These are phyloP conservation scores for Telfairia occidentalis DNA, from an alignment of 331 rosid species.

Conservation along the genomic window DNA sequence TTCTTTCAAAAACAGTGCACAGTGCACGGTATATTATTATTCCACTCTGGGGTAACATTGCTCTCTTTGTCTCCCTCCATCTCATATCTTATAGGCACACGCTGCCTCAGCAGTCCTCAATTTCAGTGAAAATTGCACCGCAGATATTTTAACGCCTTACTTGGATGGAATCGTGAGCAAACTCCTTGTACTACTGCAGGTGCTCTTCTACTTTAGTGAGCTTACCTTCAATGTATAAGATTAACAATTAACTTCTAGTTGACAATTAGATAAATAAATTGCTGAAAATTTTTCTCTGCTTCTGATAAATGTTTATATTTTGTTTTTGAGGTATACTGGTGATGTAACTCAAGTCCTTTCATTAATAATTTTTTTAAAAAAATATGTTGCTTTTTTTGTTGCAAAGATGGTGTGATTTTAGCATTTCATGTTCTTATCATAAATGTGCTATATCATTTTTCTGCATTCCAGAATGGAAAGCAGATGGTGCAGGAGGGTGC, in stretches of 20 bases:
- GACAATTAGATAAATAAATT: not conserved
- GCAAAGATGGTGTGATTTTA: not conserved
- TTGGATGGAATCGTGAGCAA: constrained; percentile 87
- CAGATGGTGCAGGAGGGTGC: constrained; percentile 99
- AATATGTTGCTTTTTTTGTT: not conserved
- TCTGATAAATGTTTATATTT: not conserved
- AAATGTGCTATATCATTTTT: not conserved
- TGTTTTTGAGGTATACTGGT: not conserved
- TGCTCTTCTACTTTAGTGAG: constrained; percentile 4
- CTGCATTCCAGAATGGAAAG: constrained; percentile 60
- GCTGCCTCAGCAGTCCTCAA: constrained; percentile 98
- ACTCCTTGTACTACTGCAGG: constrained; percentile 92
- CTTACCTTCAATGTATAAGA: not conserved
- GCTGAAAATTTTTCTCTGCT: not conserved
- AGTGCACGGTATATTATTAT: not conserved
- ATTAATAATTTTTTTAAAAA: not conserved
- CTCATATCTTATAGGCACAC: constrained; percentile 52
- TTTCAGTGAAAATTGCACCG: constrained; percentile 92
- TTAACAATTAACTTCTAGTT: not conserved
- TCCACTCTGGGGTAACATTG: not conserved
- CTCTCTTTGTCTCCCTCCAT: not conserved
- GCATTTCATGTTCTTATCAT: not conserved
- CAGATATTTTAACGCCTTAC: constrained; percentile 77
- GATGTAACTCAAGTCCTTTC: not conserved
- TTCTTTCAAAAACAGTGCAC: not conserved